phyloP scores from a whole-genome alignment of 805 yeast genomes.

The Candida insectorum region DNA sequence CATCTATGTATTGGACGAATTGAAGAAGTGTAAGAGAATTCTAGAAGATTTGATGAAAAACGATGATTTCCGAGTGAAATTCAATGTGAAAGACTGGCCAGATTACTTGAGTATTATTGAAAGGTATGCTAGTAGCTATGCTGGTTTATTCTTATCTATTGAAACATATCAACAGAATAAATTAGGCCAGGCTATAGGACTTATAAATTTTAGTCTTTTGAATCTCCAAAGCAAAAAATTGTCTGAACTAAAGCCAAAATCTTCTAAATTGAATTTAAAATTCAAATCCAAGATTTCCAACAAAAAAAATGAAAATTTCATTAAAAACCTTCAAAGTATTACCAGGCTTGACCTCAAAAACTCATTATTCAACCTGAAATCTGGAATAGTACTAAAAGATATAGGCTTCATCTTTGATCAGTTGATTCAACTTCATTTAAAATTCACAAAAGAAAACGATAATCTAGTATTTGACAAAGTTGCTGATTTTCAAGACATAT shows the following conservation, averaged over 20 bases:
- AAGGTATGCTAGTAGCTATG: constrained; percentile 39
- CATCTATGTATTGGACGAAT: constrained; percentile 35
- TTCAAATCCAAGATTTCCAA: constrained; percentile 24
- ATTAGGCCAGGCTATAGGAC: constrained; percentile 46
- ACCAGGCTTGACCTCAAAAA: constrained; percentile 33
- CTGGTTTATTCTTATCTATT: constrained; percentile 42
- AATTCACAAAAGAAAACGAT: constrained; percentile 42
- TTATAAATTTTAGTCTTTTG: constrained; percentile 34
- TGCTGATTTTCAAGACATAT: constrained; percentile 30
- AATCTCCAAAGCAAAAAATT: constrained; percentile 32
- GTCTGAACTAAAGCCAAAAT: constrained; percentile 9
- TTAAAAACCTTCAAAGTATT: constrained; percentile 29
- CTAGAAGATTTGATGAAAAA: constrained; percentile 11
- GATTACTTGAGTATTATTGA: constrained; percentile 28
- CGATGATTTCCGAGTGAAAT: not conserved
- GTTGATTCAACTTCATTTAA: constrained; percentile 35
- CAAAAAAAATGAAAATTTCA: constrained; percentile 28
- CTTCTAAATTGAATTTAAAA: constrained; percentile 13
- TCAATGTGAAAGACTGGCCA: constrained; percentile 20
- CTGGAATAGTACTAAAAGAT: constrained; percentile 35
- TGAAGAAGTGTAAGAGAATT: constrained; percentile 20
- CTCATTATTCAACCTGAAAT: constrained; percentile 30
- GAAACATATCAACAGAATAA: constrained; percentile 44
- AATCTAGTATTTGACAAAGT: constrained; percentile 36
- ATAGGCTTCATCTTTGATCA: constrained; percentile 39